phyloP scores from a whole-genome alignment of 768 basidiomycete species.

The Russula earlei region DNA sequence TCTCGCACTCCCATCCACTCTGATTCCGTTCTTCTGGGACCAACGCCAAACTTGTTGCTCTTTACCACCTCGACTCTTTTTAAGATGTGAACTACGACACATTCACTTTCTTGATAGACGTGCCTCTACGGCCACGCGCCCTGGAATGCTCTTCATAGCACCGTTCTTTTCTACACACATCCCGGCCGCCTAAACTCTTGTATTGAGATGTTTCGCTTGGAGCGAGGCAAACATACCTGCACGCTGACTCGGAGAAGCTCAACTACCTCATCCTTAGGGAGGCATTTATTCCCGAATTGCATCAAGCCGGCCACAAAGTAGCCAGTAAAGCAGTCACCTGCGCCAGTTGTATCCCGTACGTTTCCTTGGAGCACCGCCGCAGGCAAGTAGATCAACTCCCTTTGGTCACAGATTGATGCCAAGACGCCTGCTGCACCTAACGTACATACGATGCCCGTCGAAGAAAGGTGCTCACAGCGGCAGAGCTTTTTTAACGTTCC shows the following conservation, averaged over 20 bases:
- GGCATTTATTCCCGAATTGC: conserved; percentile 26
- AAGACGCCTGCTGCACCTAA: conserved; percentile 44
- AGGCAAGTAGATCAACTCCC: conserved; percentile 32
- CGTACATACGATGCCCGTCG: conserved; percentile 44
- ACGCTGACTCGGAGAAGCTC: conserved; percentile 33
- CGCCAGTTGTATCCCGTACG: conserved; percentile 47
- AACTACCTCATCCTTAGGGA: conserved; percentile 24
- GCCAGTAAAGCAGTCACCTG: conserved; percentile 57
- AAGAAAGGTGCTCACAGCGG: conserved; percentile 21
- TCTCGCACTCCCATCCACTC: neutral
- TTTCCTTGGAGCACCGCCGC: conserved; percentile 36
- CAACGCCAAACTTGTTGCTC: neutral
- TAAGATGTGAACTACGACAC: neutral
- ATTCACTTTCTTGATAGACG: conserved; percentile 1
- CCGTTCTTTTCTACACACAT: conserved; percentile 51
- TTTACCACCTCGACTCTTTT: too few relatives aligned
- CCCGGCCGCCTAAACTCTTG: conserved; percentile 39
- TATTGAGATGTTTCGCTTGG: neutral
- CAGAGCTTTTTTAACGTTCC: conserved; percentile 20
- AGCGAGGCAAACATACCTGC: conserved; percentile 28
- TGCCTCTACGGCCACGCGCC: conserved; percentile 30
- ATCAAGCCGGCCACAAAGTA: conserved; percentile 50
- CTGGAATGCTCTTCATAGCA: conserved; percentile 50
- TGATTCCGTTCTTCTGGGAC: neutral
- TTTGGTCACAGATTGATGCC: conserved; percentile 29